Conservation (phyloP, 768 basidiomycete species). For the Thelephora ganbajun region DNA sequence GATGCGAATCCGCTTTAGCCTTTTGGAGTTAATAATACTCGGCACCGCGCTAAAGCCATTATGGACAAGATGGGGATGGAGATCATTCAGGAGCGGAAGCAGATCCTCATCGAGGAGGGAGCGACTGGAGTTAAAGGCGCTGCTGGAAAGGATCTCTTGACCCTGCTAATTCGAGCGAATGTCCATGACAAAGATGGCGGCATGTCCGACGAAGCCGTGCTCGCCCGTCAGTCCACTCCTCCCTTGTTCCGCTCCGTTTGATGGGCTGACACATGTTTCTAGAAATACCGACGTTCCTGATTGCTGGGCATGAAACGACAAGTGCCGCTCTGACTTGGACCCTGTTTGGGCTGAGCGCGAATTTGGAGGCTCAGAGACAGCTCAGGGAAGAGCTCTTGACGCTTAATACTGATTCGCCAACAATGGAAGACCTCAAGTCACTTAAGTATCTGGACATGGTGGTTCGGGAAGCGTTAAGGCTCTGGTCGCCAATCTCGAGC, state of each 20-base stretch:
- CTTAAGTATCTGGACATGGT: constrained; percentile 20
- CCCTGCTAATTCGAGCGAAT: constrained; percentile 17
- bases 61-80: constrained; percentile 8
- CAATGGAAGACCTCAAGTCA: constrained; percentile 16
- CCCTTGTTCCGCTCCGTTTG: neutral
- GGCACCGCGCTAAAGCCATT: neutral
- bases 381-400: constrained; percentile 21
- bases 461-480: constrained; percentile 9
- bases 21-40: constrained; percentile 4
- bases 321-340: constrained; percentile 15
- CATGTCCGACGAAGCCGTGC: constrained; percentile 20
- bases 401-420: constrained; percentile 11
- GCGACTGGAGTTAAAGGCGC: neutral
- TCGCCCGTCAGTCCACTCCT: constrained; percentile 13
- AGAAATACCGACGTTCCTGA: constrained; percentile 7
- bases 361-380: constrained; percentile 20
- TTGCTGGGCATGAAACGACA: constrained; percentile 19
- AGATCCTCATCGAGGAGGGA: constrained; percentile 1
- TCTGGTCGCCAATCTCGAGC: constrained; percentile 6
- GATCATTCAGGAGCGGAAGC: constrained; percentile 10
- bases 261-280: neutral
- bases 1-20: neutral
- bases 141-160: constrained; percentile 13
- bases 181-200: constrained; percentile 11
- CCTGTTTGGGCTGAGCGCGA: constrained; percentile 19